Base-by-base conservation (phyloP, 2,329 filamentous ascomycete species). In the Arthrobotrys sphaeroides region DNA sequence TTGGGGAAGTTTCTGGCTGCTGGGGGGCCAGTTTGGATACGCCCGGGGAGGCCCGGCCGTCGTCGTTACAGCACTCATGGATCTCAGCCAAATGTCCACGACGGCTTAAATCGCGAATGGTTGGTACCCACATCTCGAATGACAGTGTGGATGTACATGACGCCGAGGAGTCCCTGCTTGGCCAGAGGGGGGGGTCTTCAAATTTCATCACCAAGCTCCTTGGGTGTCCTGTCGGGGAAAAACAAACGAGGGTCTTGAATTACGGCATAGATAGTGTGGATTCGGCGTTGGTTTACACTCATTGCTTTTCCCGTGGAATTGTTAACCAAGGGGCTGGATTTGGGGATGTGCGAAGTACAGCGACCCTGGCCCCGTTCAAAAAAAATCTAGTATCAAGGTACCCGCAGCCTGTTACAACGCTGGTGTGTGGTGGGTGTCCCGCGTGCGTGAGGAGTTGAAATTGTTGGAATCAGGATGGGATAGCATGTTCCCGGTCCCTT, bases 241-340 rank as follows among this genome's bases (percentile, higher is more conserved):
- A 40, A 26, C 20, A 33, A 33, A 36, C 28, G 36, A n/a, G 24
- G 24, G 33, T 49, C 55, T 51, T 62, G 36, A 64, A 62, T 70
- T 62, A 42, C 43, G 45, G 22, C 55, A 51, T 61, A 45, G 57
- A 51, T 61, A 45, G 57, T 31, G 36, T 73, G 60, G 60, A 65
- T 60, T 53, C 47, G 47, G 47, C 36, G 20, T 3, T n/a, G 5
- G 16, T 7, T 16, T 18, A 43, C 3, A 31, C 55, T 36, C 45
- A 33, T 70, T 70, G 66, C 66, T 70, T 59, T 20, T 40, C 36
- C 16, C 13, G 33, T 66, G 22, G 28, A 47, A 33, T 60, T 6
- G 40, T 36, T 43, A 65, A 53, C 61, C 69, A 73, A 66, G 69
- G 69, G 69, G 60, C 61, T 66, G 69, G 69, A 49, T 64, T 53